Evolutionary conservation across 352 stramenopile species (phyloP).

Genomic region (Pythium rhizo-oryzae): DNA sequence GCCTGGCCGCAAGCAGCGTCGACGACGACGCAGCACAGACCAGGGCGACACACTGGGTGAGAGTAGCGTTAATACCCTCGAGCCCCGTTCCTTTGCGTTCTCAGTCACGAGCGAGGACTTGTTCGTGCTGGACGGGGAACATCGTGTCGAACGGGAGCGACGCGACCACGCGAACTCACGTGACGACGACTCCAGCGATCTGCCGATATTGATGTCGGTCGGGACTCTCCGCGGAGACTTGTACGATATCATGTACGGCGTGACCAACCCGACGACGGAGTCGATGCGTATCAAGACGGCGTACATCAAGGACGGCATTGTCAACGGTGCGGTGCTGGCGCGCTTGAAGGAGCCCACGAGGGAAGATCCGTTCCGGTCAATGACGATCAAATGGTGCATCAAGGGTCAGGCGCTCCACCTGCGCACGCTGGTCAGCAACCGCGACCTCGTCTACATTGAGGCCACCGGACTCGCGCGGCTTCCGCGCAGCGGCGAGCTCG

Average conservation of each 20-base stretch:
- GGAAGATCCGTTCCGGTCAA: constrained; percentile 46
- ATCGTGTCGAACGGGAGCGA: neutral
- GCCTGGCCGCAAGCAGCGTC: constrained; percentile 1
- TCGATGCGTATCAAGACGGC: constrained; percentile 53
- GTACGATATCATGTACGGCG: constrained; percentile 53
- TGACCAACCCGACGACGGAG: constrained; percentile 41
- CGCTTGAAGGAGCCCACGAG: constrained; percentile 36
- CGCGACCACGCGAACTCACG: neutral
- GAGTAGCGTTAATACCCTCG: no score
- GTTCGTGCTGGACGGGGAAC: constrained; percentile 2
- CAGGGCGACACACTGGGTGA: neutral
- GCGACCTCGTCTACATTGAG: constrained; percentile 62
- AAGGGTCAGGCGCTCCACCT: constrained; percentile 43
- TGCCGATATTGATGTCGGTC: constrained; percentile 36
- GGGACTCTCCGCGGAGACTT: constrained; percentile 42
- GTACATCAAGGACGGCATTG: constrained; percentile 50
- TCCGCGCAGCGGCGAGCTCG: constrained; percentile 39
- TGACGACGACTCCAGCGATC: constrained; percentile 3
- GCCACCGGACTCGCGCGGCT: constrained; percentile 44
- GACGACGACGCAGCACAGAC: neutral
- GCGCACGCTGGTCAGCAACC: constrained; percentile 46
- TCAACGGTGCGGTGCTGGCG: constrained; percentile 46
- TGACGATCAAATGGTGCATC: constrained; percentile 59
- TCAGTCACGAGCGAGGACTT: constrained; percentile 15
- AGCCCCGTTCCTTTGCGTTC: neutral